Evolutionary conservation across 2,329 filamentous ascomycete genomes (phyloP), one percentile per base, ranked within the genome.

Genomic region (Amphichorda felina): DNA sequence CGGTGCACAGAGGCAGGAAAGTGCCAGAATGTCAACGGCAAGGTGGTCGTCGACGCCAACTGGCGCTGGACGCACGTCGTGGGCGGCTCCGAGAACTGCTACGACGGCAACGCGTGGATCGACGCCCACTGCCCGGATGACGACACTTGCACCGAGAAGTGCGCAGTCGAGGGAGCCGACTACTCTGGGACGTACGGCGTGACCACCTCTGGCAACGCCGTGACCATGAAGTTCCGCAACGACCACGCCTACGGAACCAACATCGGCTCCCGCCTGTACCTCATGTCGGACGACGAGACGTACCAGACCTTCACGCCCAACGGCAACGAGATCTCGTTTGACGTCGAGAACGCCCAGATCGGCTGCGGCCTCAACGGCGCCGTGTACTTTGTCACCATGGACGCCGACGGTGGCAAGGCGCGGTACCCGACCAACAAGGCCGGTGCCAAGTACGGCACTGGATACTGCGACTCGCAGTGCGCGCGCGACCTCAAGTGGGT

Each of bases 301-400:
- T 81, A 81, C 50, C 56, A 77, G 55, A 65, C 69, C 45, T 72
- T 80, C 55, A 64, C 72, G 36, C 60, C 79, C 36, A 59, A 70
- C 40, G 70, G 70, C 55, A 64, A 73, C 48, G 77, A 82, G 52
- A 70, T 82, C 46, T 71, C 72, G 22, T 79, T 82, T 38, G 75
- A 79, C 37, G 75, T 80, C 13, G 76, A 82, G 47, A 64, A 79
- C 21, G 78, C 73, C 17, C 67, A 67, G 37, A 61, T 80, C 15
- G 68, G 48, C 24, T 82, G 79, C 45, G 78, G 79, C 36, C 53
- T 82, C 40, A 81, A 82, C 55, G 73, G 73, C 35, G 76, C 76
- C 18, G 53, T 81, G 25, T 79, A 79, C 55, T 66, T 73, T 33
- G 61, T 68, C 13, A 56, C 64, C 40, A 75, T 75, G 71, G 64